Percentiles rank a stretch among this genome's conserved stretches.
These are phyloP conservation scores for Aschersonia sp. DNA, from an alignment of 2,329 filamentous ascomycete species.

Conservation along the genomic window DNA sequence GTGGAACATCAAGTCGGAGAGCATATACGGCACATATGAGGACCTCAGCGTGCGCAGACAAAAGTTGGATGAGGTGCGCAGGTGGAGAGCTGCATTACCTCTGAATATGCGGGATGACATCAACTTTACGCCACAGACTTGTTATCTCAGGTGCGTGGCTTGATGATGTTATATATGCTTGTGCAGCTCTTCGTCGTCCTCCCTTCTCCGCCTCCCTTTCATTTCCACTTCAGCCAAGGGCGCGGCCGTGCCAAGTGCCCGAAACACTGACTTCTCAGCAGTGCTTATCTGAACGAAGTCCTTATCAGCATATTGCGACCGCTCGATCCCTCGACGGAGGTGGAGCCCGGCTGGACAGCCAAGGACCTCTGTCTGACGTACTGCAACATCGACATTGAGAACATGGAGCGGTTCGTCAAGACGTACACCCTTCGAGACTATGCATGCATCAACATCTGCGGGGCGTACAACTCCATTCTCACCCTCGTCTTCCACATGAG, in stretches of 20 bases:
- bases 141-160: constrained; percentile 4
- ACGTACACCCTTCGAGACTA: constrained; percentile 5
- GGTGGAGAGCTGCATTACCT: constrained; percentile 5
- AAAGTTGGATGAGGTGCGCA: constrained; percentile 1
- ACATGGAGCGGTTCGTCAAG: constrained; percentile 4
- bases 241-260: too few relatives aligned
- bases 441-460: constrained; percentile 6
- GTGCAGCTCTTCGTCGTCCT: too few relatives aligned
- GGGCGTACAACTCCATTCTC: constrained; percentile 5
- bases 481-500: constrained; percentile 5
- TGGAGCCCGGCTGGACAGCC: constrained; percentile 3
- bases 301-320: constrained; percentile 6
- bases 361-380: constrained; percentile 4
- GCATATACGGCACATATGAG: constrained; percentile 1
- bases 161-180: too few relatives aligned
- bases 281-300: constrained; percentile 5
- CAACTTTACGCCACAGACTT: constrained; percentile 7
- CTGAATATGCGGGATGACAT: constrained; percentile 4
- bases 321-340: constrained; percentile 1
- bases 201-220: too few relatives aligned
- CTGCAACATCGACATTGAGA: constrained; percentile 3
- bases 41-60: constrained; percentile 3
- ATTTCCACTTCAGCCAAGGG: too few relatives aligned
- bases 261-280: neutral
- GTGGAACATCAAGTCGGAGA: constrained; percentile 2